Base-by-base conservation (phyloP, 495 filamentous ascomycete genomes). In the Talaromyces thailandensis region DNA sequence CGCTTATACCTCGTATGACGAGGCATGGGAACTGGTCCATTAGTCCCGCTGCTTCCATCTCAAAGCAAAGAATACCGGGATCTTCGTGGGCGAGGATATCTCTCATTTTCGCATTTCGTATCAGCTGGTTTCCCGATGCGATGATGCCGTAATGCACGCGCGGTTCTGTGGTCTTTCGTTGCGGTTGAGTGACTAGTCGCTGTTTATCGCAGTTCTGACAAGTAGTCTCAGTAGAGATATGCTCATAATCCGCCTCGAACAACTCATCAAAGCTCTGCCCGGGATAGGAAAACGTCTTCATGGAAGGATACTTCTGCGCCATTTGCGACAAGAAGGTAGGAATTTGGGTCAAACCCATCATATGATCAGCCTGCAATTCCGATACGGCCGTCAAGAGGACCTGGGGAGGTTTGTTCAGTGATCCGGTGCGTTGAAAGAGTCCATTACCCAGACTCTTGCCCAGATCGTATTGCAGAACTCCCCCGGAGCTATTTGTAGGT, bases 1-100 rank as follows among this genome's bases (percentile, higher is more conserved):
- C 75, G 32, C 66, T 74, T 21, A 79, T 73, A 0, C 76, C 76
- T 25, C 73, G 68, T 25, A 79, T 74, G 3, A 76, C 70, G 8
- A 77, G 58, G 56, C 71, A 76, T n/a, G 66, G 68, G 43, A 73
- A 67, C 26, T 70, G 50, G 50, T 66, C 57, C 67, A 73, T 70
- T 9, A 79, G 31, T 5, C 78, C 78, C 16, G 77, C 79, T 18
- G 43, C 43, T 8, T 48, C 43, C 43, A 48, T 48, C 43, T 48
- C 43, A 48, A 48, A 48, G n/a, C 73, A 79, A 6, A 79, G 63
- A 26, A 79, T 62, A 26, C 65, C 60, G 24, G 60, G 26, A 32
- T 64, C 51, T 50, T 57, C 32, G 35, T 48, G n/a, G 1, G 61
- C 64, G 12, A 69, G 35, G 0, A 51, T 9, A 55, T 74, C 70